Conservation (phyloP, 2,329 filamentous ascomycete species). For the Cryoendolithus antarcticus region DNA sequence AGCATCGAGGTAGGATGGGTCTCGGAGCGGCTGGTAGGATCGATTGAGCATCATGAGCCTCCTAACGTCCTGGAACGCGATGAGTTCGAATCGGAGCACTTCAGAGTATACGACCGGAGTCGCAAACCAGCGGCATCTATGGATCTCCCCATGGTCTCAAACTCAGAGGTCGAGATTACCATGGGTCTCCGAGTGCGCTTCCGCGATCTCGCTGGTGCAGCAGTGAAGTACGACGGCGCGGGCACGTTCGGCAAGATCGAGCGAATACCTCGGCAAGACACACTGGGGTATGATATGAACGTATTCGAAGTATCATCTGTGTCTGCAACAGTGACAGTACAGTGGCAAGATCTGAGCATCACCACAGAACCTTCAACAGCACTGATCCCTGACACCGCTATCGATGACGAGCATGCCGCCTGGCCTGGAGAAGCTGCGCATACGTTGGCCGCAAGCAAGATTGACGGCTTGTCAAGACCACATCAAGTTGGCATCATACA, state of each 20-base stretch:
- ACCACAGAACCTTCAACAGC: constrained; percentile 34
- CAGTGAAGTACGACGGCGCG: constrained; percentile 38
- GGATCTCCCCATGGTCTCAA: constrained; percentile 15
- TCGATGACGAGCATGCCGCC: constrained; percentile 43
- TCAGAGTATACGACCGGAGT: constrained; percentile 31
- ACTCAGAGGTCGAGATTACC: constrained; percentile 21
- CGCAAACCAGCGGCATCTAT: constrained; percentile 2
- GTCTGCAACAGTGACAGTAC: constrained; percentile 38
- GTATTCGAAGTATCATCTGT: constrained; percentile 41
- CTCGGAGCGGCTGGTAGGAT: constrained; percentile 24
- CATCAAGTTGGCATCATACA: constrained; percentile 45
- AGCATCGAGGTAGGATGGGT: constrained; percentile 42
- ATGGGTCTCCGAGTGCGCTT: constrained; percentile 37
- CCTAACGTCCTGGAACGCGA: constrained; percentile 17
- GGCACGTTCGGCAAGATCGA: constrained; percentile 29
- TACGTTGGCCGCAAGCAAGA: constrained; percentile 11
- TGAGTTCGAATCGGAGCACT: constrained; percentile 30
- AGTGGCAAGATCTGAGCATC: constrained; percentile 46
- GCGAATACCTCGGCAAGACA: constrained; percentile 34
- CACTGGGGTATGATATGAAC: constrained; percentile 47
- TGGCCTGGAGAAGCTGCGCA: constrained; percentile 43
- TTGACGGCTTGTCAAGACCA: constrained; percentile 16
- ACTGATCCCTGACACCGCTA: constrained; percentile 37
- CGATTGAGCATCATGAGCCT: constrained; percentile 12
- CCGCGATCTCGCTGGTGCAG: constrained; percentile 38